phyloP scores from a whole-genome alignment of 345 rosid species.

The Salix exigua region DNA sequence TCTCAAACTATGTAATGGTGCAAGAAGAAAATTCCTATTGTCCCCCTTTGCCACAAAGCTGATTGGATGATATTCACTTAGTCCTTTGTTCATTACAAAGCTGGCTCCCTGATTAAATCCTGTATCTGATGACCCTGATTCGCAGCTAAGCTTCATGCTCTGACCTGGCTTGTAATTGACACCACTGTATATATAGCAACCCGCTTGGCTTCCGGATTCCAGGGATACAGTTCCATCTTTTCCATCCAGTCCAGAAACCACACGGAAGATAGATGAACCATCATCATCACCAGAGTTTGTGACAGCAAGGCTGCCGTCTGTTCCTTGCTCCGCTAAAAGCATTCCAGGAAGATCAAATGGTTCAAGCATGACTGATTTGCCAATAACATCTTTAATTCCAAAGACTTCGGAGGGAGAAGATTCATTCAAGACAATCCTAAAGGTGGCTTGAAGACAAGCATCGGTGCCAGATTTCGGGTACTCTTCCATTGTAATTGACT shows the following conservation, averaged over 20 bases:
- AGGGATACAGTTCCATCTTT: constrained; percentile 50
- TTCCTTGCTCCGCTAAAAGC: constrained; percentile 45
- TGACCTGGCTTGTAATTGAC: constrained; percentile 27
- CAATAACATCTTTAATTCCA: constrained; percentile 33
- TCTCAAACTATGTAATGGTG: constrained; percentile 61
- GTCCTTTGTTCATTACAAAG: constrained; percentile 46
- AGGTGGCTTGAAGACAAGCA: constrained; percentile 57
- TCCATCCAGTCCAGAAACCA: constrained; percentile 70
- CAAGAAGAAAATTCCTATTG: constrained; percentile 58
- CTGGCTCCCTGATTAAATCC: constrained; percentile 50
- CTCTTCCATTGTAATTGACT: constrained; percentile 56
- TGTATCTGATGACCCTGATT: constrained; percentile 19
- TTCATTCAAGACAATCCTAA: constrained; percentile 47
- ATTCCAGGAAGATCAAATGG: constrained; percentile 80
- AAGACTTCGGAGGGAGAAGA: constrained; percentile 11
- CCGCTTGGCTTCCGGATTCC: constrained; percentile 43
- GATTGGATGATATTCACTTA: constrained; percentile 58
- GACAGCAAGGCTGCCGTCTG: constrained; percentile 33
- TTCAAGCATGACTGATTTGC: constrained; percentile 59
- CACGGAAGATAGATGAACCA: constrained; percentile 40
- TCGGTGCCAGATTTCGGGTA: constrained; percentile 54
- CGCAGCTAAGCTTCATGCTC: constrained; percentile 51
- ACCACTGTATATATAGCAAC: constrained; percentile 59
- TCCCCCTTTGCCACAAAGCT: constrained; percentile 73
- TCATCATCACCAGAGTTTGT: constrained; percentile 24